Evolutionary conservation across 805 yeast genomes (phyloP).

Genomic region (Yamadazyma phyllophila): DNA sequence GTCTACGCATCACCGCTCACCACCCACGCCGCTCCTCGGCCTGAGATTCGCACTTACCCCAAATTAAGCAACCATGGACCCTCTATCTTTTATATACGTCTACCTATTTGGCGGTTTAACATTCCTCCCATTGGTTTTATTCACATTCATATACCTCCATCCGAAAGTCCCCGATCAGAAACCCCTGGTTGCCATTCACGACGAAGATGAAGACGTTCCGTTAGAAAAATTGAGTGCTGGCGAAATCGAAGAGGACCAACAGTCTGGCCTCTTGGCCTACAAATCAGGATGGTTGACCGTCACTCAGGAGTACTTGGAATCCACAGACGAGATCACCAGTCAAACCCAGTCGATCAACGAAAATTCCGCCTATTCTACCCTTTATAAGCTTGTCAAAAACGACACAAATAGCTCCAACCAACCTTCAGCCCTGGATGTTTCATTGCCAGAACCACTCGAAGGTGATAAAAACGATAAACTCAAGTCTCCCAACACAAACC

Average conservation of each 20-base stretch:
- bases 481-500: conserved; percentile 18
- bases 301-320: conserved; percentile 64
- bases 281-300: conserved; percentile 80
- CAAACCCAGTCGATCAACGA: conserved; percentile 43
- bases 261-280: conserved; percentile 62
- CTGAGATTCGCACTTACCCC: background rate
- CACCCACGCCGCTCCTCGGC: background rate
- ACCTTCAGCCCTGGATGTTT: background rate
- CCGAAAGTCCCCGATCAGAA: conserved; percentile 23
- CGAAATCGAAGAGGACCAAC: conserved; percentile 56
- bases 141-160: conserved; percentile 38
- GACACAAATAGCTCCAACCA: background rate
- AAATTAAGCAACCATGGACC: conserved; percentile 5
- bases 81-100: conserved; percentile 33
- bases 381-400: conserved; percentile 53
- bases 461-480: conserved; percentile 10
- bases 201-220: conserved; percentile 12
- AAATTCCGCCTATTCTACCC: conserved; percentile 56
- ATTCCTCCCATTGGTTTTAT: conserved; percentile 58
- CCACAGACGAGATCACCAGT: conserved; percentile 47
- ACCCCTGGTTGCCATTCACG: background rate
- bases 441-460: conserved; percentile 1
- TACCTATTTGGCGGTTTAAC: conserved; percentile 83
- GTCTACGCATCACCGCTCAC: no score
- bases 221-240: conserved; percentile 47